Evolutionary conservation across 2,329 filamentous ascomycete genomes (phyloP).

Genomic region (Fusarium pseudonygamai): DNA sequence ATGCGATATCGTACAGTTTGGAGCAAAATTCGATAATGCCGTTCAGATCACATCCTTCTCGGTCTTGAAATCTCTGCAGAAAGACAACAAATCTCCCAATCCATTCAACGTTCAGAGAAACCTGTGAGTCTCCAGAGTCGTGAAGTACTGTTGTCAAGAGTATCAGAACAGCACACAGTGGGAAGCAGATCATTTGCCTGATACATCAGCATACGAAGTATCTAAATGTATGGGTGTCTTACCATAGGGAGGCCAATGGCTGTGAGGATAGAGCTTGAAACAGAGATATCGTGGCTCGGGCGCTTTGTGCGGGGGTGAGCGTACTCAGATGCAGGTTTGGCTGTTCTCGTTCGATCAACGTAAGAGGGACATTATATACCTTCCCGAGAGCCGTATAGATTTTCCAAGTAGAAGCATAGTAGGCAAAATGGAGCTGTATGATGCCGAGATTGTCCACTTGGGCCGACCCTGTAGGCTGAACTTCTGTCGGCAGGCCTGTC

Average conservation of each 20-base stretch:
- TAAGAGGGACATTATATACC: background rate
- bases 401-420: background rate
- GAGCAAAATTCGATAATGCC: background rate
- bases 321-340: background rate
- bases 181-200: background rate
- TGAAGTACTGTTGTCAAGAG: background rate
- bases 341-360: rapidly evolving
- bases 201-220: rapidly evolving
- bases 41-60: background rate
- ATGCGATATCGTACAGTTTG: background rate
- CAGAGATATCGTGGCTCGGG: background rate
- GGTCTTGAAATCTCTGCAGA: background rate
- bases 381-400: background rate
- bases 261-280: background rate
- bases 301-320: background rate
- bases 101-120: background rate
- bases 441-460: background rate
- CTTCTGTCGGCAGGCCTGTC: background rate
- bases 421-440: background rate
- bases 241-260: background rate
- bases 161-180: background rate
- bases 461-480: background rate
- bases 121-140: rapidly evolving
- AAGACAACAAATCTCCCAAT: background rate
- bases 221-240: rapidly evolving